A percentile compares a stretch with the other conserved stretches of the same genome.
Evolutionary conservation across 495 filamentous ascomycete species (phyloP).

Genomic region (Copromyces sp.): DNA sequence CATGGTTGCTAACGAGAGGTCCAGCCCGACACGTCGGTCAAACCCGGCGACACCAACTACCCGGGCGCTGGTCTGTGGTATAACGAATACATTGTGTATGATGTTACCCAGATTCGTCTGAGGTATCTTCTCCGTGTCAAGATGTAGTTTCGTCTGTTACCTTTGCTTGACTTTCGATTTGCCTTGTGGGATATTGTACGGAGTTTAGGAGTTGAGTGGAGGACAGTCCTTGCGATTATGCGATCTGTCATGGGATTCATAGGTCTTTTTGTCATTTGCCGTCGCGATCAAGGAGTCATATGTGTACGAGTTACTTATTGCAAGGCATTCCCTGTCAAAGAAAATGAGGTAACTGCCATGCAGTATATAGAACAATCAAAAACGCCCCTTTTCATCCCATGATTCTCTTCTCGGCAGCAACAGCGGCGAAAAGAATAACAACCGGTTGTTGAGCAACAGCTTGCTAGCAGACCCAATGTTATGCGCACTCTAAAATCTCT

Average conservation of each 20-base stretch:
- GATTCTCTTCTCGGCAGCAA: too few relatives aligned
- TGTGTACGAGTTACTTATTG: not conserved
- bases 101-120: conserved; percentile 65
- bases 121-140: conserved; percentile 65
- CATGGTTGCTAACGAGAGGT: not conserved
- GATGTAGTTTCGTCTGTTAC: conserved; percentile 21
- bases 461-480: too few relatives aligned
- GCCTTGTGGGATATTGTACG: not conserved
- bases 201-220: not conserved
- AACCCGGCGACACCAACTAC: conserved; percentile 29
- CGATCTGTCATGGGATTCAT: not conserved
- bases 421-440: too few relatives aligned
- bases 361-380: not conserved
- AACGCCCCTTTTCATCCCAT: too few relatives aligned
- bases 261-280: not conserved
- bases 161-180: not conserved
- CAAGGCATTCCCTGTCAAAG: not conserved
- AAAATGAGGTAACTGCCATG: not conserved
- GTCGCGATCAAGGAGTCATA: not conserved
- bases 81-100: conserved; percentile 74
- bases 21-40: conserved; percentile 36
- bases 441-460: too few relatives aligned
- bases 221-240: not conserved
- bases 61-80: conserved; percentile 34
- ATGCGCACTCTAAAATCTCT: too few relatives aligned